Evolutionary conservation across 1,284 basidiomycete species (phyloP), one percentile per base, ranked within the genome.

Genomic region (Cystobasidium pallidum): DNA sequence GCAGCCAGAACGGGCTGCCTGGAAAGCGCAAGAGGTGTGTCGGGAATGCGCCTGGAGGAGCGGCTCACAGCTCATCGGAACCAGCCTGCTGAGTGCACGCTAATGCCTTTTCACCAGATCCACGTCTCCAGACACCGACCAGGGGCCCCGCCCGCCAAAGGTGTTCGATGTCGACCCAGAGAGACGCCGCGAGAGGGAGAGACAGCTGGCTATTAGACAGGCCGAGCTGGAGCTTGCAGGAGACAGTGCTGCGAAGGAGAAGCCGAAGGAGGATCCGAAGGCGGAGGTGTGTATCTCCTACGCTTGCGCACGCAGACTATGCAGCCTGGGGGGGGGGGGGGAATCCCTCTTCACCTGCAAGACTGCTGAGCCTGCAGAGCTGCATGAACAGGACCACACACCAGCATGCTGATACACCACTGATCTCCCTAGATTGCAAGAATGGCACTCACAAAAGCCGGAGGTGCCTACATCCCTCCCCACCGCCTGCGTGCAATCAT

Each of bases 381-480:
- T 36, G 24, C 30, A 21, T 15, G 30, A 32, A 34, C 30, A 6
- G 13, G 36, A 57, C 30, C 19, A n/a, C n/a, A n/a, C n/a, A n/a
- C n/a, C n/a, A n/a, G 51, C 54, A 57, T 57, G n/a, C 54, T 34
- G 54, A 32, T 36, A 54, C 13, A 3, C 2, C 2, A 1, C 19
- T 55, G 21, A 10, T 36, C 11, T 30, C 19, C 1, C n/a, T 28
- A 66, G 89, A 90, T 78, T 87, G 75, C 75, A 39, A 73, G 72
- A 70, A 72, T 75, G 70, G 75, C 75, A 15, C 57, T 67, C 49
- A 78, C 89, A 66, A 72, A 75, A 54, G 92, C 91, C 6, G 96
- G 95, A 8, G 96, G 95, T 36, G 92, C 96, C 11, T 99, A 99
- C 80, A 89, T 99, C 78, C 95, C 95, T 1, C 96, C 96, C 8